Conservation (phyloP, 75 land plant genomes). For the Gnetum montanum region DNA sequence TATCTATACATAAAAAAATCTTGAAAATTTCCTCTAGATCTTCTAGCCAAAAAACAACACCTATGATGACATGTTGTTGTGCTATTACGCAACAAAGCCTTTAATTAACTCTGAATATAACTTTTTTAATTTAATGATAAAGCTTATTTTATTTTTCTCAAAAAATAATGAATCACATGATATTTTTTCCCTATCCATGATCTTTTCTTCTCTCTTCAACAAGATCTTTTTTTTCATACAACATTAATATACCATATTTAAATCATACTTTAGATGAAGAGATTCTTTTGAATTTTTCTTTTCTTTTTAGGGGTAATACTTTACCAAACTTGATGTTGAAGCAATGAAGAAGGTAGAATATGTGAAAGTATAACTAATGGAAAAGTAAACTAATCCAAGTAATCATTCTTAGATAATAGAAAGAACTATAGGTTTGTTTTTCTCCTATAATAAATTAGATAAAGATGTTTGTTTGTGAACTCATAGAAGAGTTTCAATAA, state of each 20-base stretch:
- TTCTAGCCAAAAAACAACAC: neutral
- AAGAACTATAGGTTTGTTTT: neutral
- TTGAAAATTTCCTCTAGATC: neutral
- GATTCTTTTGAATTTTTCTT: neutral
- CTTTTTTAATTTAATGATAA: constrained; percentile 3
- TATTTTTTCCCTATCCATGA: neutral
- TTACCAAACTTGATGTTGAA: neutral
- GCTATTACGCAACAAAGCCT: neutral
- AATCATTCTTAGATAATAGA: neutral
- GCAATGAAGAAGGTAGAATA: neutral
- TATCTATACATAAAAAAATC: neutral
- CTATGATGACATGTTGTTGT: neutral
- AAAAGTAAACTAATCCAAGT: neutral
- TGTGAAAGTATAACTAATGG: neutral
- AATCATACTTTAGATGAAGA: neutral
- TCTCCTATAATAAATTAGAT: neutral
- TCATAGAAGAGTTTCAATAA: neutral
- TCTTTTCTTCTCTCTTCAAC: neutral
- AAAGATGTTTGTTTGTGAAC: neutral
- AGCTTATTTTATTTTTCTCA: neutral
- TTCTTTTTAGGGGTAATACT: neutral
- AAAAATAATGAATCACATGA: neutral
- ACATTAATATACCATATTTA: neutral
- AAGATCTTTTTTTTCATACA: neutral
- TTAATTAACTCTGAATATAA: constrained; percentile 8